phyloP scores from a whole-genome alignment of 768 basidiomycete genomes.

The Collybia nuda region DNA sequence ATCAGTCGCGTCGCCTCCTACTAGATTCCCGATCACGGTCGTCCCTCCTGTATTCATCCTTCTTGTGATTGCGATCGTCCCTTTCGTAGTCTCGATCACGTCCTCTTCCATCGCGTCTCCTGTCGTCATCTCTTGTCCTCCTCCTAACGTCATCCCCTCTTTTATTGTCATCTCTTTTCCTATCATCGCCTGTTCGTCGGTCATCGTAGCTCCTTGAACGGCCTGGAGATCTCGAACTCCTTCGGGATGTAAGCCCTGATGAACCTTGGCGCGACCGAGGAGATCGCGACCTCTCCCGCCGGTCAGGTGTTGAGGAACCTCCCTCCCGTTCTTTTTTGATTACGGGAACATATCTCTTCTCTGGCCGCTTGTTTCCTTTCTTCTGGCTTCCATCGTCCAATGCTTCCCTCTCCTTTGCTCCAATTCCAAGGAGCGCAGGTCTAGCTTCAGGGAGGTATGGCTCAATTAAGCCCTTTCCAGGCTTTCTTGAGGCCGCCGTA shows the following conservation, averaged over 20 bases:
- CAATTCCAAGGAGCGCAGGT: slow-evolving; percentile 88
- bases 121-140: not conserved
- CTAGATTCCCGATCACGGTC: slow-evolving; percentile 28
- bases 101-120: slow-evolving; percentile 11
- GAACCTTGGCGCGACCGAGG: slow-evolving; percentile 29
- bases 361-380: slow-evolving; percentile 51
- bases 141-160: no score
- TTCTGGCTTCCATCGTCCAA: slow-evolving; percentile 67
- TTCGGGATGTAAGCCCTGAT: slow-evolving; percentile 44
- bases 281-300: slow-evolving; percentile 35
- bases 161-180: slow-evolving; percentile 17
- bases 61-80: slow-evolving; percentile 13
- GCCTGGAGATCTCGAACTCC: slow-evolving; percentile 53
- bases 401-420: slow-evolving; percentile 84
- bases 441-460: slow-evolving; percentile 82
- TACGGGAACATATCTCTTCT: slow-evolving; percentile 83
- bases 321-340: slow-evolving; percentile 62
- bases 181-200: slow-evolving; percentile 17
- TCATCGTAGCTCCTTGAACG: slow-evolving; percentile 24
- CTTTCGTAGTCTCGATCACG: slow-evolving; percentile 15
- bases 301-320: slow-evolving; percentile 19
- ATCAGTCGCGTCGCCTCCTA: slow-evolving; percentile 13
- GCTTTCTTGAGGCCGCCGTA: slow-evolving; percentile 63
- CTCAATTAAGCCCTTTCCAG: slow-evolving; percentile 62
- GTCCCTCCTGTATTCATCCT: slow-evolving; percentile 27